A percentile compares a stretch with the other conserved stretches of the same genome.
Evolutionary conservation across 2,329 filamentous ascomycete species (phyloP).

Genomic region (Phialophora macrospora): DNA sequence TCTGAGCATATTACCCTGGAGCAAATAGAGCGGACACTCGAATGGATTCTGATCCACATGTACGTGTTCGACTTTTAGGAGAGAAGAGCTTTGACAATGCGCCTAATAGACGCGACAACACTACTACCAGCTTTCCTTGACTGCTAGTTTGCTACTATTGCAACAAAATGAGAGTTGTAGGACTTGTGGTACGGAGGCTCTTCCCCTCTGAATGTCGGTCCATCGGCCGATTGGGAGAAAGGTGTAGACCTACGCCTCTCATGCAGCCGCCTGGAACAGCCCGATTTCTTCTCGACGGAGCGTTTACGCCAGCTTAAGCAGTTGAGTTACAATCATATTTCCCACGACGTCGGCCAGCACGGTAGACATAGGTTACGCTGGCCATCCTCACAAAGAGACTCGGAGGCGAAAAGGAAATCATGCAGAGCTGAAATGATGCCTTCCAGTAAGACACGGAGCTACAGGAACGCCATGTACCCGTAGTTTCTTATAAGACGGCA

Average conservation of each 20-base stretch:
- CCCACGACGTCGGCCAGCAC: no score
- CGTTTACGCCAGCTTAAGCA: no score
- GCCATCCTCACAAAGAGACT: background rate
- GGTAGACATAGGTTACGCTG: no score
- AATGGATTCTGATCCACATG: background rate
- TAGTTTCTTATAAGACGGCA: background rate
- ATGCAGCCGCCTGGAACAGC: no score
- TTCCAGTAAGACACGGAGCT: background rate
- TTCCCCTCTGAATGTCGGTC: no score
- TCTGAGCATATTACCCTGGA: slow-evolving; percentile 9
- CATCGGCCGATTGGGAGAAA: no score
- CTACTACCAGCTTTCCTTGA: background rate
- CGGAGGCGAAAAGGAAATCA: background rate
- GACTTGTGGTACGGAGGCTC: no score
- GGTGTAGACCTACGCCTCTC: no score
- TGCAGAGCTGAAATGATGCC: no score
- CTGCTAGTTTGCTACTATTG: background rate
- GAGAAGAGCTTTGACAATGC: background rate
- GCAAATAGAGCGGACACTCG: background rate
- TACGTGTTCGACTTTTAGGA: background rate
- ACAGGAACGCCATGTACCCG: background rate
- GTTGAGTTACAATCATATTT: no score
- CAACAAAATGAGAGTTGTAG: no score
- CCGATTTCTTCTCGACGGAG: no score
- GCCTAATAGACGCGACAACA: background rate